Evolutionary conservation across 805 yeast genomes (phyloP), one percentile per base, ranked within the genome.

Genomic region (Teunomyces gatunensis): DNA sequence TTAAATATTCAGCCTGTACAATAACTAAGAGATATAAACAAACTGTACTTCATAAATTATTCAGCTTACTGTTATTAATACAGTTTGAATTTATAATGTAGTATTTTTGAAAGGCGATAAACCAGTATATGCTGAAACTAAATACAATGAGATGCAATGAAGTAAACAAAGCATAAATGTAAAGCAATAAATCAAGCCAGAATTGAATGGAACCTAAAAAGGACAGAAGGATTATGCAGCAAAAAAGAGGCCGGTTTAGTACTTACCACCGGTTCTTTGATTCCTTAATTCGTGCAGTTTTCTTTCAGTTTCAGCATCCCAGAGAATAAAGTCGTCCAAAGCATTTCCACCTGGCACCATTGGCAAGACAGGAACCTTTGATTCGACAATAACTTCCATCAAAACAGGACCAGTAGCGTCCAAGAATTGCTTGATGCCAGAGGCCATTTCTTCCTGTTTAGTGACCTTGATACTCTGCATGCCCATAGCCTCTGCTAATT

Each of bases 311-410:
- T 80, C 87, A 39, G 89, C 84, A 65, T 92, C 97, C 69, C 85
- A 94, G 41, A 79, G 78, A 56, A 94, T 87, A 66, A 92, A 91
- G 69, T 94, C 98, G 63, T 94, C 92, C 61, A 94, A 78, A 54
- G 87, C 96, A 68, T 87, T 89, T 59, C 98, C 99, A 51, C 84
- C 96, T 46, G 99, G 96, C 46, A 94, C 98, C 96, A 94, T 90
- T 47, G 99, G 99, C 66, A 94, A 79, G 51, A 94, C 98, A 45
- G 97, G 97, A 42, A 92, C 96, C 77, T 87, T 87, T 78, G 83
- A 82, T 73, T 91, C 98, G 28, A 90, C 94, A 44, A 84, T 60
- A 39, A 90, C 98, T 76, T 94, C 99, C 61, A 92, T 71, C 63
- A 94, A 78, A 40, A 91, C 87, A 20, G 99, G 98, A 15, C 96